A percentile compares a stretch with the other conserved stretches of the same genome.
These are phyloP conservation scores for Rosellinia necatrix DNA, from an alignment of 2,329 filamentous ascomycete genomes.

Conservation along the genomic window DNA sequence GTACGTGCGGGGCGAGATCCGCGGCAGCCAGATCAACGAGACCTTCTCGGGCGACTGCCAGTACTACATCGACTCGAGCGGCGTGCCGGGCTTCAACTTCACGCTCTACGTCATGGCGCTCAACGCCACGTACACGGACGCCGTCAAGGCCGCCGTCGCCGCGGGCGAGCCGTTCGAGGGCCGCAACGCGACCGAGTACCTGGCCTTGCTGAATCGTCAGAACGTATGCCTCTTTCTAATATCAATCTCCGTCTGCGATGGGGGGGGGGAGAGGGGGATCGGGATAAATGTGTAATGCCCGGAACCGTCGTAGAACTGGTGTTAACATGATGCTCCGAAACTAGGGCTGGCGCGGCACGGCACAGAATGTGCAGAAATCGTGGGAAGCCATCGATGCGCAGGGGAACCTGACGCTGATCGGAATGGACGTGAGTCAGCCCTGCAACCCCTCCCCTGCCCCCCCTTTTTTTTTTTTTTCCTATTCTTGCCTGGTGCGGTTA, in stretches of 20 bases:
- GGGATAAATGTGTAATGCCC: neutral
- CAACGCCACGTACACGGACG: constrained; percentile 29
- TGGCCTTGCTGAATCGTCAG: constrained; percentile 25
- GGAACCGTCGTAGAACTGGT: neutral
- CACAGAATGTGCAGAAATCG: constrained; percentile 30
- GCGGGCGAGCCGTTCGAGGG: constrained; percentile 25
- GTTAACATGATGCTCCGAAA: neutral
- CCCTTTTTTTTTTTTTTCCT: too few relatives aligned
- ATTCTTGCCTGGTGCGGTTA: too few relatives aligned
- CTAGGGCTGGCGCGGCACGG: constrained; percentile 30
- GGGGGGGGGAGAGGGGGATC: neutral
- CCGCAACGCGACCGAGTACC: constrained; percentile 30
- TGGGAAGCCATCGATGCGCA: constrained; percentile 28
- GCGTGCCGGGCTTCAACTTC: constrained; percentile 26
- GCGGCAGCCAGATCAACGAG: constrained; percentile 28
- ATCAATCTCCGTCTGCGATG: neutral
- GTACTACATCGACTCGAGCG: constrained; percentile 30
- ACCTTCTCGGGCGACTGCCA: constrained; percentile 24
- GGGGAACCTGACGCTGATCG: constrained; percentile 31
- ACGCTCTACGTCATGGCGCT: constrained; percentile 30
- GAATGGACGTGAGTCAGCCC: constrained; percentile 24
- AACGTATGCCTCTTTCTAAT: constrained; percentile 23
- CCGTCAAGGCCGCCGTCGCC: constrained; percentile 22
- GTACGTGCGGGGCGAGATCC: constrained; percentile 28
- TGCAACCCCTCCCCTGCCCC: too few relatives aligned